A percentile compares a stretch with the other conserved stretches of the same genome.
Conservation (phyloP, 2,329 filamentous ascomycete genomes). For the Cryphonectria carpinicola region DNA sequence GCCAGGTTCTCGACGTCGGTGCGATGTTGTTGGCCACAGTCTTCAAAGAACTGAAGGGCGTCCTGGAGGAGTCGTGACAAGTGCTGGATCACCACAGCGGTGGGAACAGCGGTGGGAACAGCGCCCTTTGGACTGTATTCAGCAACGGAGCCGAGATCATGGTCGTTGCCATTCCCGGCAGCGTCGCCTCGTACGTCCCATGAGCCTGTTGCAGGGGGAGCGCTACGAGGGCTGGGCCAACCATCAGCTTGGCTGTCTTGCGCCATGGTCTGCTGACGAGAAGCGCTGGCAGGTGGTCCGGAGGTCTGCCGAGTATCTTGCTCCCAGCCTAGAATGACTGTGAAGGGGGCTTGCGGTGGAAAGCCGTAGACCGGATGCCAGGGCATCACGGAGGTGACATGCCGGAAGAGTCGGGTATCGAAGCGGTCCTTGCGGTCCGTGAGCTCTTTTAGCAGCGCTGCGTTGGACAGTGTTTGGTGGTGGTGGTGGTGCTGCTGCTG, state of each 20-base stretch:
- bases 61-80: slow-evolving; percentile 20
- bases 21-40: slow-evolving; percentile 41
- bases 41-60: slow-evolving; percentile 18
- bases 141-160: neutral
- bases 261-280: neutral
- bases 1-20: slow-evolving; percentile 40
- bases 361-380: slow-evolving; percentile 12
- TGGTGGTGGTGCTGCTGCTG: neutral
- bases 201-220: neutral
- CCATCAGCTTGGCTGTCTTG: neutral
- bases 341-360: neutral
- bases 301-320: neutral
- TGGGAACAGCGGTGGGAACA: slow-evolving; percentile 9
- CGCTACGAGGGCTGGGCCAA: too few species aligned
- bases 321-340: neutral
- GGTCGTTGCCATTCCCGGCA: too few species aligned
- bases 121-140: neutral
- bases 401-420: neutral
- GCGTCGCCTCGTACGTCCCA: neutral
- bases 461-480: neutral
- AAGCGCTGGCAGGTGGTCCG: neutral
- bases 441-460: slow-evolving; percentile 3
- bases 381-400: neutral
- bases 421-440: slow-evolving; percentile 5
- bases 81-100: slow-evolving; percentile 14